phyloP scores from a whole-genome alignment of 2,329 filamentous ascomycete species.

The Ophiostoma piceae region DNA sequence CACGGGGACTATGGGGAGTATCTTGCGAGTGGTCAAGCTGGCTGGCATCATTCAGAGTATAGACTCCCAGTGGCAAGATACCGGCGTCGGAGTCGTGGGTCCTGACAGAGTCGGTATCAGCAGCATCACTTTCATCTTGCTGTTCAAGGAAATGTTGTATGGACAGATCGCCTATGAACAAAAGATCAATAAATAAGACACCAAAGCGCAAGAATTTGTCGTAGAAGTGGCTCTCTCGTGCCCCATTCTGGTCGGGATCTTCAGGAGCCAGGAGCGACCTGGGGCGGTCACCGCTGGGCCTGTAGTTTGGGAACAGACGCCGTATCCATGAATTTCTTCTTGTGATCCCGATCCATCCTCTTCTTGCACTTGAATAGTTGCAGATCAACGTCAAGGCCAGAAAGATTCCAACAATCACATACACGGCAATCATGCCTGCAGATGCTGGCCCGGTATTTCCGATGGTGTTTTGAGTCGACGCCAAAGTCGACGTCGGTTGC shows the following conservation, averaged over 20 bases:
- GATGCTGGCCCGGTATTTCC: no score
- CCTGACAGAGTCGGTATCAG: neutral
- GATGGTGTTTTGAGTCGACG: no score
- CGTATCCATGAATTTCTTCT: neutral
- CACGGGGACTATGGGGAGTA: neutral
- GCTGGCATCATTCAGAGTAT: neutral
- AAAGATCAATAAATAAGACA: neutral
- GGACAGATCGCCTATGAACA: neutral
- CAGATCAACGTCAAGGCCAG: no score
- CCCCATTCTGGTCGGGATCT: no score
- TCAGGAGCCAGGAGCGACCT: neutral
- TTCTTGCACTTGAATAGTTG: neutral
- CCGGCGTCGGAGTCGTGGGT: neutral
- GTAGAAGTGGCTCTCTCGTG: neutral
- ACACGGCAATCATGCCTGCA: no score
- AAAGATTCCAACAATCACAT: no score
- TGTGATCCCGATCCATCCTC: neutral
- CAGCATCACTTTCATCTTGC: neutral
- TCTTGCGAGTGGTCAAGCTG: neutral
- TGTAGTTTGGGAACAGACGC: neutral
- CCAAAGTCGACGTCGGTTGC: neutral
- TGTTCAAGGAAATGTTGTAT: neutral
- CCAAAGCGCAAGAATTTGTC: neutral
- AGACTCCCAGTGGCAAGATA: neutral
- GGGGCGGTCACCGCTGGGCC: no score